Evolutionary conservation across 371 early-diverging fungal species (phyloP), one percentile per base, ranked within the genome.

Genomic region (Capillidium heterosporum): DNA sequence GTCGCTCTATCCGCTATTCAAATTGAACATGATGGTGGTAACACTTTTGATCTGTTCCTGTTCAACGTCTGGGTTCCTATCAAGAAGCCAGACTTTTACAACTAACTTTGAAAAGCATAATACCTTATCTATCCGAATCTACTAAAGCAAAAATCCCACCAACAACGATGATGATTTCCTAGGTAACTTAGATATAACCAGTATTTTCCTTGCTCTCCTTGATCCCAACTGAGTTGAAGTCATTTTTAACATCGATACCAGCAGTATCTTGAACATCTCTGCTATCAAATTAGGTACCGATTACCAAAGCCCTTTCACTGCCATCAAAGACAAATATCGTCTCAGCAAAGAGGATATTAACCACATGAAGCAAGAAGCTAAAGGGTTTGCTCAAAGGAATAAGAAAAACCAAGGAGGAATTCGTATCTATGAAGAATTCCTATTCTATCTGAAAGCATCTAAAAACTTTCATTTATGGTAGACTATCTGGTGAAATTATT

Each of bases 181-280:
- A 62, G 95, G 92, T 65, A 89, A 89, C 74, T 98, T 98, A 74
- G 92, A 90, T 67, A 82, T 98, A 51, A 79, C 90, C 56, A 92
- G 91, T 57, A 91, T 94, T 65, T 87, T 91, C 31, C 92, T 91
- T 40, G 91, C 93, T 51, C 95, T 95, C 41, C 89, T 90, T 65
- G 97, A 96, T 67, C 89, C 90, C 60, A 95, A 98, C 50, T 94
- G 90, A 73, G 93, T 98, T 64, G 95, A 95, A 70, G 97, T 99
- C 60, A 81, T 90, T 63, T 97, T 98, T 67, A 95, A 96, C 68
- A 78, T 95, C 48, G 98, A 96, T 66, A 87, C 90, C 71, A 93
- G 98, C 80, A 91, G 95, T 73, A 95, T 95, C 70, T 78, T 92
- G 69, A 93, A 89, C 75, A 95, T 99, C 63, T 78, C 86, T 60